Conservation (phyloP, 176 grass and related monocot species). For the Oryza australiensis region DNA sequence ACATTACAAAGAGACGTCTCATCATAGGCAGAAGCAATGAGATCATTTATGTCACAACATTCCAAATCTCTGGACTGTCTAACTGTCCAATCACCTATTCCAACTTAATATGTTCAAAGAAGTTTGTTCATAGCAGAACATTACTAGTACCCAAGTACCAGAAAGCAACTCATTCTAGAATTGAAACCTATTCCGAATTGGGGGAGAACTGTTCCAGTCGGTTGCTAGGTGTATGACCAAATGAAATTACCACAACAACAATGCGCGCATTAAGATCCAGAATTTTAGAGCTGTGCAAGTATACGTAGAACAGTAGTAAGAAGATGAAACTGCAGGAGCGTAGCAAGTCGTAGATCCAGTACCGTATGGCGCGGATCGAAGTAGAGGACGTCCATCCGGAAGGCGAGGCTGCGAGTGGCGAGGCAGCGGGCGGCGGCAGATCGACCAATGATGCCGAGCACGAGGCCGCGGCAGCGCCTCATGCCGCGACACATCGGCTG, state of each 20-base stretch:
- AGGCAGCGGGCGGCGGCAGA: slow-evolving; percentile 85
- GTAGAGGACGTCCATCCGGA: slow-evolving; percentile 93
- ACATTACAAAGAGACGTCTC: neutral
- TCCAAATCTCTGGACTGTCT: neutral
- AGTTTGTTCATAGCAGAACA: neutral
- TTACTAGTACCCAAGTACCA: no score
- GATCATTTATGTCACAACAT: neutral
- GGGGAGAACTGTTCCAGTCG: neutral
- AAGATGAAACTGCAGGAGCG: neutral
- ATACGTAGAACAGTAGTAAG: neutral
- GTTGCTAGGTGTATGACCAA: neutral
- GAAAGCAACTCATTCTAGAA: slow-evolving; percentile 5
- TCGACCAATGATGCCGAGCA: slow-evolving; percentile 78
- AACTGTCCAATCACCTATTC: neutral
- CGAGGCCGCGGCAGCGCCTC: slow-evolving; percentile 90
- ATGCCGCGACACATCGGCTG: slow-evolving; percentile 87
- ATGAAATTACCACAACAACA: neutral
- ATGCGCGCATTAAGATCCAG: slow-evolving; percentile 13
- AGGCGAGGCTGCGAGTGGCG: slow-evolving; percentile 87
- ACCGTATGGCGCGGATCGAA: slow-evolving; percentile 77
- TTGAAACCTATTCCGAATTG: neutral
- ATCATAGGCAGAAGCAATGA: neutral
- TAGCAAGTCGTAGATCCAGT: slow-evolving; percentile 37
- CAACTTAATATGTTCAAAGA: neutral
- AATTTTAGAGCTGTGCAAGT: neutral